Evolutionary conservation across 1,139 yeast species (phyloP).

Genomic region (Suhomyces anneliseae): DNA sequence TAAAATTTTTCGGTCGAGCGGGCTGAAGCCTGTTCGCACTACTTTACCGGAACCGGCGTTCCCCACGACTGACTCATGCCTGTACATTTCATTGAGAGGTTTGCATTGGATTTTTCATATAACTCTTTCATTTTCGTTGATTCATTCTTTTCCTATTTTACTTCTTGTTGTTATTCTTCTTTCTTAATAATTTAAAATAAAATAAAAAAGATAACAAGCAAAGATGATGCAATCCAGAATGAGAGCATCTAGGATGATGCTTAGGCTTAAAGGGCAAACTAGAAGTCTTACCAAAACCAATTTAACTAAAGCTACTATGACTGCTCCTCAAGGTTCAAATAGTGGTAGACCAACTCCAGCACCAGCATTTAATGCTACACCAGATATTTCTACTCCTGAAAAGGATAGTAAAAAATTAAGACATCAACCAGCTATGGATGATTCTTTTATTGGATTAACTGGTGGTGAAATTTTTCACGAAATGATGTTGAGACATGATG

Average conservation of each 20-base stretch:
- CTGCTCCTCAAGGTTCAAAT: constrained; percentile 16
- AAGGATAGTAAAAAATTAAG: constrained; percentile 18
- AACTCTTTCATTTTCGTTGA: neutral
- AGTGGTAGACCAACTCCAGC: constrained; percentile 34
- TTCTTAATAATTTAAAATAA: neutral
- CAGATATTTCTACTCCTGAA: constrained; percentile 11
- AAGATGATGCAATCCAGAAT: constrained; percentile 10
- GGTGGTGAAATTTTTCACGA: constrained; percentile 99
- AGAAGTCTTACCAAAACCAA: constrained; percentile 37
- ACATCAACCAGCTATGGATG: constrained; percentile 55
- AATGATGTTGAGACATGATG: constrained; percentile 96
- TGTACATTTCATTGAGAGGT: constrained; percentile 1
- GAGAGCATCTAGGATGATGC: constrained; percentile 10
- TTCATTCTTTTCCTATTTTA: neutral
- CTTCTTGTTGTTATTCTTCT: neutral
- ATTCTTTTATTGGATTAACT: constrained; percentile 86
- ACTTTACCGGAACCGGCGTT: constrained; percentile 9
- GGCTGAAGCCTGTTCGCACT: neutral
- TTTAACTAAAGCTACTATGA: constrained; percentile 37
- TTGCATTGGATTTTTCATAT: constrained; percentile 5
- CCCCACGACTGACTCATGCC: constrained; percentile 11
- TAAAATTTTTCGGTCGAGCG: constrained; percentile 8
- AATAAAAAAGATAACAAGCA: neutral
- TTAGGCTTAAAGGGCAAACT: constrained; percentile 10
- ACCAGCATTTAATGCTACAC: constrained; percentile 17